Evolutionary conservation across 805 yeast species (phyloP).

Genomic region (Saccharomycopsis fermentans): DNA sequence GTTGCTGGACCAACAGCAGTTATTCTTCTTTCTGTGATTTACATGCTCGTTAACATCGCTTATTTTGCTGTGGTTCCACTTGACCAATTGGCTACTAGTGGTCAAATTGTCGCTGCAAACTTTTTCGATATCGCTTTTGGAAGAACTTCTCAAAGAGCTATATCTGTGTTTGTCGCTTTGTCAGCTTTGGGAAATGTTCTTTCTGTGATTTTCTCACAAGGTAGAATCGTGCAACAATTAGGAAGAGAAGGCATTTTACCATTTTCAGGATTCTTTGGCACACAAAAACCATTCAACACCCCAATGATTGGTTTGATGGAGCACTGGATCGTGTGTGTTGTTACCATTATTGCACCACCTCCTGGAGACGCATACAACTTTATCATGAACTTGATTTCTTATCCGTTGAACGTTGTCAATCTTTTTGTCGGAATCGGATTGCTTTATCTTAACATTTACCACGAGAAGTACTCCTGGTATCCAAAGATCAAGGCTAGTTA

Average conservation of each 20-base stretch:
- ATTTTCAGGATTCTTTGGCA: conserved; percentile 58
- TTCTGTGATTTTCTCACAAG: conserved; percentile 73
- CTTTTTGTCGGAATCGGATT: conserved; percentile 54
- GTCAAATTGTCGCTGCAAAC: conserved; percentile 64
- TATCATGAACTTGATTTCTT: conserved; percentile 67
- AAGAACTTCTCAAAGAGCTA: conserved; percentile 54
- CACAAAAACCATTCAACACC: conserved; percentile 61
- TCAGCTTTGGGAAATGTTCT: conserved; percentile 76
- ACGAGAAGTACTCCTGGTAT: conserved; percentile 42
- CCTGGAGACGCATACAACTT: conserved; percentile 85
- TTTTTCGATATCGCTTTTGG: conserved; percentile 70
- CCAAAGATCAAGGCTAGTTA: conserved; percentile 63
- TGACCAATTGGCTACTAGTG: conserved; percentile 48
- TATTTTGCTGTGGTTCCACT: conserved; percentile 75
- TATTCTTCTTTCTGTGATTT: conserved; percentile 47
- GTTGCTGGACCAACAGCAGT: conserved; percentile 71
- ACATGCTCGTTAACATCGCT: conserved; percentile 69
- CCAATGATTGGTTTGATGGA: conserved; percentile 66
- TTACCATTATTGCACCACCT: conserved; percentile 71
- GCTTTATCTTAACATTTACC: conserved; percentile 45
- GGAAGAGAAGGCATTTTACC: conserved; percentile 80
- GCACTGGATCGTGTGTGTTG: conserved; percentile 66
- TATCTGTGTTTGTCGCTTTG: conserved; percentile 71
- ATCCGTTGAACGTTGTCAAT: conserved; percentile 72
- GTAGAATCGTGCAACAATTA: conserved; percentile 68